A percentile compares a stretch with the other conserved stretches of the same genome.
Conservation (phyloP, 805 yeast species). For the Pichia thaimueangensis region DNA sequence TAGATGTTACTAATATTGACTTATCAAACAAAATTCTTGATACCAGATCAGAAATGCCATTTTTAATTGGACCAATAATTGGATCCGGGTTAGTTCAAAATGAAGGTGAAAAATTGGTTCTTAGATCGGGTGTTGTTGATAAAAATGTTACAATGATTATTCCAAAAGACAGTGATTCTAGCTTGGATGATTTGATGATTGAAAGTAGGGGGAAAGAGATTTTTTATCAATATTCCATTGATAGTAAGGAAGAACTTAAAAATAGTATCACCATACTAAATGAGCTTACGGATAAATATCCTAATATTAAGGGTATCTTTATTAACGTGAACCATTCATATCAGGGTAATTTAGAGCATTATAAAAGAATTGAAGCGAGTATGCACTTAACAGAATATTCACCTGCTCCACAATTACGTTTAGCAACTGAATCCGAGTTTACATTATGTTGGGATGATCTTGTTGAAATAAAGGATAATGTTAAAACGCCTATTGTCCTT, state of each 20-base stretch:
- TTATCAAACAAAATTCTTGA: conserved; percentile 64
- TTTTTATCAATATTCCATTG: conserved; percentile 80
- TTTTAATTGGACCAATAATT: conserved; percentile 87
- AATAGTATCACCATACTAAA: conserved; percentile 31
- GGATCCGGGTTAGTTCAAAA: conserved; percentile 80
- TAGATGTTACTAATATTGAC: conserved; percentile 65
- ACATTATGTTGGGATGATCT: conserved; percentile 55
- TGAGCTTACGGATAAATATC: conserved; percentile 30
- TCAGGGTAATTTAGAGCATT: conserved; percentile 80
- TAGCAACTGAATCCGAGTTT: conserved; percentile 5
- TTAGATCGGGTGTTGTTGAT: conserved; percentile 62
- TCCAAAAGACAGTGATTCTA: conserved; percentile 77
- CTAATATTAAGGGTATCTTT: conserved; percentile 67
- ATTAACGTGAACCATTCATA: conserved; percentile 83
- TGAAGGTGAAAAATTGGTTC: conserved; percentile 78
- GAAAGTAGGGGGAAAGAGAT: conserved; percentile 50
- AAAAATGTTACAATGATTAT: conserved; percentile 72
- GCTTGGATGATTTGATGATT: conserved; percentile 67
- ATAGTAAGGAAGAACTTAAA: conserved; percentile 52
- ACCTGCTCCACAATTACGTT: conserved; percentile 12
- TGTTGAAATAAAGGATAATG: conserved; percentile 39
- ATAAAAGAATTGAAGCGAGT: conserved; percentile 64
- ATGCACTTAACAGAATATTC: conserved; percentile 29
- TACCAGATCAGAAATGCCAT: conserved; percentile 56
- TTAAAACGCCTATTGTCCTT: conserved; percentile 41